These are phyloP conservation scores for Diaporthe nobilis DNA, from an alignment of 2,329 filamentous ascomycete species.

Conservation along the genomic window DNA sequence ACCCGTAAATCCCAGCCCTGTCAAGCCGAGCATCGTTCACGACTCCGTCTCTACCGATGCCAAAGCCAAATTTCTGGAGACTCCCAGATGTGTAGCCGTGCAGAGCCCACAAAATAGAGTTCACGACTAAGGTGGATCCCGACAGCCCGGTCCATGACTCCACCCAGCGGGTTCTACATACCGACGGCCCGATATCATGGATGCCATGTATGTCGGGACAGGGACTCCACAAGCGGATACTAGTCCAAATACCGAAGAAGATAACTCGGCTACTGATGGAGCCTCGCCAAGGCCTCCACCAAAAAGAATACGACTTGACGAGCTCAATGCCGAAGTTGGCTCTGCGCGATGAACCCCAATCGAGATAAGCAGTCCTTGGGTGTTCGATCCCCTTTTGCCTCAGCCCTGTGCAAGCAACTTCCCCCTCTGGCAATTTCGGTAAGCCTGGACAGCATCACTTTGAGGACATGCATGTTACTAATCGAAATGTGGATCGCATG, in stretches of 20 bases:
- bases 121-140: not conserved
- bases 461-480: not conserved
- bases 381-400: not conserved
- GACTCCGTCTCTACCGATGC: not conserved
- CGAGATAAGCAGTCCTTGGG: not conserved
- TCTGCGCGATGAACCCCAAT: not conserved
- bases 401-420: not conserved
- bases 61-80: not conserved
- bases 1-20: not conserved
- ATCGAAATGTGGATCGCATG: not conserved
- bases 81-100: not conserved
- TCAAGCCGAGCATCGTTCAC: not conserved
- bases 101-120: not conserved
- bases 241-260: not conserved
- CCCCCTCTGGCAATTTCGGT: not conserved
- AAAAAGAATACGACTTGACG: not conserved
- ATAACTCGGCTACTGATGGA: slow-evolving; percentile 9
- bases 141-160: not conserved
- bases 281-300: not conserved
- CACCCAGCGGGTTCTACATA: not conserved
- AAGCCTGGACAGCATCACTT: not conserved
- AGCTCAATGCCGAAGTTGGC: not conserved
- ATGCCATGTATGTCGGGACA: not conserved
- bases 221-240: not conserved
- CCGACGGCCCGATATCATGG: not conserved